Evolutionary conservation across 768 basidiomycete species (phyloP), one percentile per base, ranked within the genome.

Genomic region (Floccularia luteovirens): DNA sequence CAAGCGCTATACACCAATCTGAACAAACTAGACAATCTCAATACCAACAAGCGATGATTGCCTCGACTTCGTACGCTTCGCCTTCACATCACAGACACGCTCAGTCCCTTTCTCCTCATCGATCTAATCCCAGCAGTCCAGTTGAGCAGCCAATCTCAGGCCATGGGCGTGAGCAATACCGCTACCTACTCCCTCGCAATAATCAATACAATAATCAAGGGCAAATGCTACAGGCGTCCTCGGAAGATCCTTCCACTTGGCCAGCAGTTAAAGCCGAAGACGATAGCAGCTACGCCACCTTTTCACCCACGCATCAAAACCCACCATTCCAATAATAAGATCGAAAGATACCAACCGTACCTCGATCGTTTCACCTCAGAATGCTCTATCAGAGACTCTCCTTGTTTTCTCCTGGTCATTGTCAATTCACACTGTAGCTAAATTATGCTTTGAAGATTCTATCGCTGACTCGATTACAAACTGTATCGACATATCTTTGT

Each of bases 31-130:
- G 58, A 33, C 52, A 50, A 25, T 30, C 55, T 20, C 52, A 55
- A 5, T 63, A 61, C 43, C 49, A 54, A 33, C 63, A 59, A 40
- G 50, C 48, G 11, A 53, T 59, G 35, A 46, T 49, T 17, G 40
- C 56, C 17, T 45, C 54, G 19, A 43, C 60, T 35, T 48, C 61
- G 30, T 66, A 67, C 46, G 52, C 50, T 27, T 44, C 59, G 30
- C 61, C 62, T 31, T 53, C 59, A 36, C 60, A 50, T 40, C 55
- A 57, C 48, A 56, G 56, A 36, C 55, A 53, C 36, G 45, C 50
- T 42, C 62, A 62, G 44, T 60, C 64, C 21, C 43, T 57, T 16
- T 64, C 67, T 16, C 59, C 66, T 20, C 59, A 61, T 28, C 56
- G 57, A 37, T 58, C 63, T 7, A 58, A 61, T 39, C 54, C 58